Conservation (phyloP, 345 rosid genomes). For the Rhodomyrtus tomentosa region DNA sequence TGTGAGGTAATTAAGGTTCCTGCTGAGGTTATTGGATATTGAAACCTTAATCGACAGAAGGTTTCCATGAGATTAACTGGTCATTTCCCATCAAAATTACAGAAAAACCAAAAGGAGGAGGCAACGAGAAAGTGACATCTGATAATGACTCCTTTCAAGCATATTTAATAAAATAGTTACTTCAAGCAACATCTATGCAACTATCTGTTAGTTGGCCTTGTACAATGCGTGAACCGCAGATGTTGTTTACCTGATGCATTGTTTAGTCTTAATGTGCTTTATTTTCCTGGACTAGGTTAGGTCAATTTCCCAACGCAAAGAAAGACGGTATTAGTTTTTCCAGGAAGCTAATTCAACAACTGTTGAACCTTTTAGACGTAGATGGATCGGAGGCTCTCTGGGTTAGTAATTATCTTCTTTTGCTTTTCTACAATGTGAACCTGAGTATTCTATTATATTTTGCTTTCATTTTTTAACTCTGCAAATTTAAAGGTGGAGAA, state of each 20-base stretch:
- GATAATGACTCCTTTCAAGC: not conserved
- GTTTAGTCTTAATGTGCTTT: not conserved
- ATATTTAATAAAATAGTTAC: not conserved
- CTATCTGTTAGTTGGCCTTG: not conserved
- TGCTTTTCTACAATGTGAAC: not conserved
- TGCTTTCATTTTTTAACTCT: not conserved
- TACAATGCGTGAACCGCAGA: not conserved
- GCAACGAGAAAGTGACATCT: not conserved
- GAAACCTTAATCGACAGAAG: not conserved
- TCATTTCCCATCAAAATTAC: not conserved
- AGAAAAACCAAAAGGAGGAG: not conserved
- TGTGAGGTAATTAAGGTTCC: not conserved
- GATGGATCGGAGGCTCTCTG: slow-evolving; percentile 47
- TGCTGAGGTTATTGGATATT: not conserved
- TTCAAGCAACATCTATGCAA: not conserved
- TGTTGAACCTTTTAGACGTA: slow-evolving; percentile 61
- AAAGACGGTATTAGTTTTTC: slow-evolving; percentile 56
- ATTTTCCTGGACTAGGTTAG: slow-evolving; percentile 41
- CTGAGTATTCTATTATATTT: not conserved
- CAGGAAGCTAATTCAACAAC: slow-evolving; percentile 51
- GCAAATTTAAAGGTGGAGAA: not conserved
- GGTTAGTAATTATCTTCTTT: slow-evolving; percentile 30
- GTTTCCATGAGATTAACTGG: not conserved
- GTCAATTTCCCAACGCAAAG: slow-evolving; percentile 49
- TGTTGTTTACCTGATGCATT: not conserved